Percentiles rank a stretch among this genome's conserved stretches.
Evolutionary conservation across 164 flowering plant species (phyloP).

Genomic region (Vitis riparia): DNA sequence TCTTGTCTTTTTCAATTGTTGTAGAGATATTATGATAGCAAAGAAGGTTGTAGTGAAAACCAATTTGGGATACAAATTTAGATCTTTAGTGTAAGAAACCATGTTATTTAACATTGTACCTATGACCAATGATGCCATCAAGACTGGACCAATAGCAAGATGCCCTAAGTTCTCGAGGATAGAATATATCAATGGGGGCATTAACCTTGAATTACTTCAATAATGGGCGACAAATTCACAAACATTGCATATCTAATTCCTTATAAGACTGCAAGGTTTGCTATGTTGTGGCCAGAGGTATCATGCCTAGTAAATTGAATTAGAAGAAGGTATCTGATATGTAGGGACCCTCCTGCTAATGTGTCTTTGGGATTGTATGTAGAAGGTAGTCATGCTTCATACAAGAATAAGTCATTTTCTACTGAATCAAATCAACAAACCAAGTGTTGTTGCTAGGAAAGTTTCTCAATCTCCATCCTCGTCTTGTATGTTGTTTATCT

Average conservation of each 20-base stretch:
- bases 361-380: no score
- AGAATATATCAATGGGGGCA: slow-evolving; percentile 63
- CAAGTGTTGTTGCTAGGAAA: slow-evolving; percentile 36
- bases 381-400: no score
- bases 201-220: slow-evolving; percentile 48
- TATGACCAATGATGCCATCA: slow-evolving; percentile 63
- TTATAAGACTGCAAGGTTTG: no score
- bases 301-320: no score
- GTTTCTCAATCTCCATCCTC: slow-evolving; percentile 83
- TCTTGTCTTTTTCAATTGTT: no score
- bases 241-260: no score
- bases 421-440: no score
- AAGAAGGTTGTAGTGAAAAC: slow-evolving; percentile 68
- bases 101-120: slow-evolving; percentile 52
- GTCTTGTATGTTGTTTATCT: slow-evolving; percentile 42
- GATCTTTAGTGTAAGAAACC: slow-evolving; percentile 37
- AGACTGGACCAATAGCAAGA: slow-evolving; percentile 64
- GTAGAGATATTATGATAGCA: slow-evolving; percentile 24
- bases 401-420: no score
- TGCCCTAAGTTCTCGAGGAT: slow-evolving; percentile 60
- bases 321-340: no score
- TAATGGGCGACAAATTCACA: no score
- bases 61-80: slow-evolving; percentile 43
- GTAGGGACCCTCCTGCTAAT: no score
- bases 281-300: no score